Conservation (phyloP, 257 asterid species). For the Fraxinus americana region DNA sequence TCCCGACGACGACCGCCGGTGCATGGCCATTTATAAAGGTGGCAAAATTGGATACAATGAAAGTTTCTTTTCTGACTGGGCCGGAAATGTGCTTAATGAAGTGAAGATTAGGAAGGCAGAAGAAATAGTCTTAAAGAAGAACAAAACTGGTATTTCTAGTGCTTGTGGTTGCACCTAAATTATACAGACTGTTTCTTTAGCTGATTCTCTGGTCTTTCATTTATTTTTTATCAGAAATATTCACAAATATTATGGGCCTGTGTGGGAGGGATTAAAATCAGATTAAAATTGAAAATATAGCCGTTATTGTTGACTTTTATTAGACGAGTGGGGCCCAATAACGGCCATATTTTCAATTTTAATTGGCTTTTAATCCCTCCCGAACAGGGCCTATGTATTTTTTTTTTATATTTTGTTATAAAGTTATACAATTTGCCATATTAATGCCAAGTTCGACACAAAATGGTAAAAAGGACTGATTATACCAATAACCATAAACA, state of each 20-base stretch:
- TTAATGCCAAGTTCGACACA: background rate
- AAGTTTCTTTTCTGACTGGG: slow-evolving; percentile 62
- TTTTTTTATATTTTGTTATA: too few relatives aligned
- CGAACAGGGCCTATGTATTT: too few relatives aligned
- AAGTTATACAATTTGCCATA: background rate
- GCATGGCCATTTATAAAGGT: slow-evolving; percentile 61
- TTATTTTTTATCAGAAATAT: background rate
- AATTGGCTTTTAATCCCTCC: too few relatives aligned
- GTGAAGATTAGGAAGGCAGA: slow-evolving; percentile 39
- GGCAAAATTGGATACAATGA: slow-evolving; percentile 57
- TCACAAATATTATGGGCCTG: background rate
- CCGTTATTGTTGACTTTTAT: too few relatives aligned
- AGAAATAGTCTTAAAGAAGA: slow-evolving; percentile 16
- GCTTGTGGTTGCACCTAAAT: slow-evolving; percentile 40
- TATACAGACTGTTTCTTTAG: background rate
- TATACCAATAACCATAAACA: too few relatives aligned
- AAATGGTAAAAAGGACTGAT: background rate
- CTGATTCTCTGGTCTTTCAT: background rate
- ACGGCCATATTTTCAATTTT: too few relatives aligned
- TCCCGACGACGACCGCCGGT: slow-evolving; percentile 58
- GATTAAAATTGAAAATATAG: too few relatives aligned
- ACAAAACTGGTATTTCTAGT: slow-evolving; percentile 19
- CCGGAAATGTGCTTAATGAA: slow-evolving; percentile 38
- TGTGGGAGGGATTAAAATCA: too few relatives aligned
- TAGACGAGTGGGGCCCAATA: too few relatives aligned